Evolutionary conservation across 2,329 filamentous ascomycete genomes (phyloP), one percentile per base, ranked within the genome.

Genomic region (Onygenales sp.): DNA sequence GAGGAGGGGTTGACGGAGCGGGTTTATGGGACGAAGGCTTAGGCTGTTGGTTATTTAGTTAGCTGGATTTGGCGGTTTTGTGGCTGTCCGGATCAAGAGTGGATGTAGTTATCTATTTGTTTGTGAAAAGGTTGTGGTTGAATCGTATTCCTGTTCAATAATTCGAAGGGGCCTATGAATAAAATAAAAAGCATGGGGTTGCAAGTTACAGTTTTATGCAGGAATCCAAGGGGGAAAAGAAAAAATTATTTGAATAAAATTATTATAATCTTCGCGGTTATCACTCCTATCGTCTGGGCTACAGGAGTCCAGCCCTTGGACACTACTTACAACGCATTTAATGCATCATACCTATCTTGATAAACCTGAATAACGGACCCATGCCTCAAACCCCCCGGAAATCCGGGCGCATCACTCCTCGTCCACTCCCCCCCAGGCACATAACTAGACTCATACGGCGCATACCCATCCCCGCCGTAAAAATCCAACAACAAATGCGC

Each of bases 401-500:
- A 80, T 1, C 57, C 65, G 2, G 61, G 60, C 39, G 70, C 59
- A 54, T 68, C 67, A 43, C 73, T 76, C 33, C 72, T 71, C 1
- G 63, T 67, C 77, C 77, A 81, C 14, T 64, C 68, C 42, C 78
- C 77, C 2, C 63, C 67, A 57, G 65, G 62, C 13, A 77, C 68
- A 52, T 74, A 67, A 0, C 61, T 66, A 51, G 69, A 76, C 62
- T 77, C 71, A 55, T 75, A 79, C 14, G 77, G 77, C 31, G 69
- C 60, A 55, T 81, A 80, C 6, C 78, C 77, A 58, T 74, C 70
- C 9, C 61, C 65, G 5, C 71, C 71, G 54, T 74, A 77, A 54
- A 73, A 74, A 52, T 80, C 77, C n/a, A 81, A 60, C 50, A 80
- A 58, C 34, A 80, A 59, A 54, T 79, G 74, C 2, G 71, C 67